Evolutionary conservation across 2,329 filamentous ascomycete genomes (phyloP).

Genomic region (Lithohypha guttulata): DNA sequence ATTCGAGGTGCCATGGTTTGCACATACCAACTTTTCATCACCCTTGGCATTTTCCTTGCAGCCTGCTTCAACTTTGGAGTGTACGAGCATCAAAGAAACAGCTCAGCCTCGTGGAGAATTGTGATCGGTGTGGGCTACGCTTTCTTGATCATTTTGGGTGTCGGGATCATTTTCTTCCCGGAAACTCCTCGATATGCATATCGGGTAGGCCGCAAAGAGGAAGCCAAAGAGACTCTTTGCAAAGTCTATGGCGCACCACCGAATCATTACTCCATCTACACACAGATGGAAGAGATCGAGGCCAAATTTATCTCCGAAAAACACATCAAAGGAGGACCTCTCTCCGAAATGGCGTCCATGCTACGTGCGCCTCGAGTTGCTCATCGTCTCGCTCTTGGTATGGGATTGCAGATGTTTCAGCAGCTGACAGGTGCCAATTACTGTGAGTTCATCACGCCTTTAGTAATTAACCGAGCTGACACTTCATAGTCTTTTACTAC

Average conservation of each 20-base stretch:
- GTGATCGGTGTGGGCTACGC: constrained; percentile 48
- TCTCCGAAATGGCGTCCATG: constrained; percentile 32
- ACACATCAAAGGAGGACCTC: constrained; percentile 35
- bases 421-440: constrained; percentile 40
- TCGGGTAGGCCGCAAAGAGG: constrained; percentile 42
- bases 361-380: constrained; percentile 38
- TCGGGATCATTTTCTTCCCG: constrained; percentile 44
- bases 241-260: constrained; percentile 44
- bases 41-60: constrained; percentile 37
- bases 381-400: constrained; percentile 32
- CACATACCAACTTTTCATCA: constrained; percentile 39
- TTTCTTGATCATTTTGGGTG: constrained; percentile 43
- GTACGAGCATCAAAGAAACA: constrained; percentile 19
- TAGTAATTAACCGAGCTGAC: no score
- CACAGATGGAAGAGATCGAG: constrained; percentile 34
- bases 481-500: constrained; percentile 12
- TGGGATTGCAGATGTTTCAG: constrained; percentile 38
- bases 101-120: constrained; percentile 34
- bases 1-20: constrained; percentile 36
- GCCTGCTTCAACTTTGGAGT: constrained; percentile 39
- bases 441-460: no score
- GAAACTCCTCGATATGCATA: constrained; percentile 51
- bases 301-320: constrained; percentile 36
- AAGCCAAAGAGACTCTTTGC: constrained; percentile 41
- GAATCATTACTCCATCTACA: constrained; percentile 42